phyloP scores from a whole-genome alignment of 2,329 filamentous ascomycete species.

The Fusarium transvaalense region DNA sequence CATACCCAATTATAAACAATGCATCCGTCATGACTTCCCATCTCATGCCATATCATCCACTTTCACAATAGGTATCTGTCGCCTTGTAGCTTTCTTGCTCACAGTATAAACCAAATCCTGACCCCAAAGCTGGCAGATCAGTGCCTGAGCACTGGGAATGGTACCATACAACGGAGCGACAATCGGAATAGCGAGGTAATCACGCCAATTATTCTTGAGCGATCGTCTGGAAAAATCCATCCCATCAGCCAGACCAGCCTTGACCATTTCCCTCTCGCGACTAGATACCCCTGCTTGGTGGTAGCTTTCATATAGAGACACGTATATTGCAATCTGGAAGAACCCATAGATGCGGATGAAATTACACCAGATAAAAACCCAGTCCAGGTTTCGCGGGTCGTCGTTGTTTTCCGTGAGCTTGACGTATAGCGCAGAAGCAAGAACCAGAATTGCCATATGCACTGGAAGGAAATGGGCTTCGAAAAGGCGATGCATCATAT shows the following conservation, averaged over 20 bases:
- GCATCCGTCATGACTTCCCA: background rate
- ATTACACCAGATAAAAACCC: conserved; percentile 72
- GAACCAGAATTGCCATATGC: conserved; percentile 73
- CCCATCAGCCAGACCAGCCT: conserved; percentile 72
- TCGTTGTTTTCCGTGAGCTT: conserved; percentile 64
- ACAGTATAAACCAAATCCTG: conserved; percentile 77
- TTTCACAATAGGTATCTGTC: conserved; percentile 60
- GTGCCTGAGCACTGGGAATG: conserved; percentile 75
- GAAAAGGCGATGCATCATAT: conserved; percentile 75
- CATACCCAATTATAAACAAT: background rate
- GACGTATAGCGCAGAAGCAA: conserved; percentile 72
- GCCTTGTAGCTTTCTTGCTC: conserved; percentile 74
- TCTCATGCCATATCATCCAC: conserved; percentile 58
- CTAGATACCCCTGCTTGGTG: conserved; percentile 71
- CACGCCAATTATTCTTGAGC: conserved; percentile 67
- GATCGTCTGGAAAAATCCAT: conserved; percentile 74
- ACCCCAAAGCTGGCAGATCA: conserved; percentile 78
- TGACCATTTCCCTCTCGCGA: conserved; percentile 75
- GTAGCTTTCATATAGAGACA: conserved; percentile 76
- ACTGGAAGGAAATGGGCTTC: conserved; percentile 79
- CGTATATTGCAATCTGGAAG: conserved; percentile 71
- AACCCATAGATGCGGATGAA: conserved; percentile 71
- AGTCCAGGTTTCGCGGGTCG: conserved; percentile 66
- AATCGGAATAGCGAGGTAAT: conserved; percentile 74
- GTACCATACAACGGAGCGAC: conserved; percentile 77